Evolutionary conservation across 176 grass and related monocot species (phyloP), one percentile per base, ranked within the genome.

Genomic region (Pontederia paniculata): DNA sequence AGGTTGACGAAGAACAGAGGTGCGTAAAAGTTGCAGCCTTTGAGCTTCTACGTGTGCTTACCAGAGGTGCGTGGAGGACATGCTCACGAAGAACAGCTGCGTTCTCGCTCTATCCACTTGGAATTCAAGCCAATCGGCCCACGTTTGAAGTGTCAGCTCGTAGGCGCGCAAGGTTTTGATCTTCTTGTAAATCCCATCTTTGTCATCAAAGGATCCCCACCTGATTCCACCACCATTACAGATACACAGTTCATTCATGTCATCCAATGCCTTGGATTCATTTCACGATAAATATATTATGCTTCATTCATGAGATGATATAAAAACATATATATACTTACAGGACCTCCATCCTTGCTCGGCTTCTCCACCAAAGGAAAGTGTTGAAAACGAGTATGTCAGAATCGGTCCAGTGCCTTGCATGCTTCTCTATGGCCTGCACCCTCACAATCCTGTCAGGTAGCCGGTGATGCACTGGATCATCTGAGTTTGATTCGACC

Each of bases 331-430:
- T 12, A n/a, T n/a, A n/a, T 50, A 77, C 83, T 94, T 57, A 94
- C 73, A 80, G 65, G 60, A 95, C 51, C 45, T 78, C 78, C 46
- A 89, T 83, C 69, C 42, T 42, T 12, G 12, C 4, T 7, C 44
- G 66, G 1, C 70, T 57, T 14, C 74, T 75, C 90, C 90, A 96
- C 85, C 82, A 89, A 54, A 96, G 75, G 28, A 81, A 96, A 8
- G 85, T 80, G 73, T 89, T 96, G 76, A 96, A 96, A 62, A 96
- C 52, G 63, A 96, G 76, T 43, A 89, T 63, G 67, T 96, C 90
- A 45, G 85, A 70, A 50, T 75, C 42, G 17, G 55, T 76, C 85
- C 85, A 96, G 16, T 43, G 67, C 46, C 19, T 55, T 20, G 82
- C 90, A 63, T 96, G 90, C 54, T 83, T 76, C 21, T 48, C 23